Conservation (phyloP, 2,329 filamentous ascomycete genomes). For the Colletotrichum sp. region DNA sequence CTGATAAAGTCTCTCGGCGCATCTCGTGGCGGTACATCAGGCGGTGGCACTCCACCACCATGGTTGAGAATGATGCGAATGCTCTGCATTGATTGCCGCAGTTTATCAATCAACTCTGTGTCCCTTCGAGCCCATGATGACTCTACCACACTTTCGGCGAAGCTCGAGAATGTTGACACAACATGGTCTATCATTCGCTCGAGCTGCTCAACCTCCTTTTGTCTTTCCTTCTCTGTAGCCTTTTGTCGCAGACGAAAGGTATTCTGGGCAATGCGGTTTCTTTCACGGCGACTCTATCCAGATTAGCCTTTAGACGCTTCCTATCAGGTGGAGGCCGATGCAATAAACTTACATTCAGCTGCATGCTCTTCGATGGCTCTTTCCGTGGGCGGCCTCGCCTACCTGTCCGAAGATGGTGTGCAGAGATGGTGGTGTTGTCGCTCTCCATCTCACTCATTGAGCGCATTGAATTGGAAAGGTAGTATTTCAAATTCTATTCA, state of each 20-base stretch:
- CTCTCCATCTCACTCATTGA: not conserved
- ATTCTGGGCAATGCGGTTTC: not conserved
- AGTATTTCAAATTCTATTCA: not conserved
- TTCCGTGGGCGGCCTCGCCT: not conserved
- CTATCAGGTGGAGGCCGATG: not conserved
- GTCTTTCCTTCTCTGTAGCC: not conserved
- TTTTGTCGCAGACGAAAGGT: not conserved
- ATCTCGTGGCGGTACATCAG: not conserved
- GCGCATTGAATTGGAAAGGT: not conserved
- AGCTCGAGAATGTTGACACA: not conserved
- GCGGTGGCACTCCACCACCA: not conserved
- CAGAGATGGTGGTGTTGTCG: not conserved
- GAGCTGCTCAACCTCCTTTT: not conserved
- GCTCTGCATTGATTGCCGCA: not conserved
- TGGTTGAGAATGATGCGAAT: not conserved
- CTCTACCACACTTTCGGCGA: not conserved
- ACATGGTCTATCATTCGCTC: not conserved
- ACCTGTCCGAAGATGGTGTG: not conserved
- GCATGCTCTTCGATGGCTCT: not conserved
- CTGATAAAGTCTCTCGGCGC: not conserved
- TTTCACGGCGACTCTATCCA: not conserved
- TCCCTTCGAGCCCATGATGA: not conserved
- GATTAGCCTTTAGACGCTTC: rapidly evolving
- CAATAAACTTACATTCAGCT: not conserved
- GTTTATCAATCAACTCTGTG: not conserved